Percentiles rank a stretch among this genome's conserved stretches.
phyloP scores from a whole-genome alignment of 2,329 filamentous ascomycete genomes.

The Cladosporium sp. region DNA sequence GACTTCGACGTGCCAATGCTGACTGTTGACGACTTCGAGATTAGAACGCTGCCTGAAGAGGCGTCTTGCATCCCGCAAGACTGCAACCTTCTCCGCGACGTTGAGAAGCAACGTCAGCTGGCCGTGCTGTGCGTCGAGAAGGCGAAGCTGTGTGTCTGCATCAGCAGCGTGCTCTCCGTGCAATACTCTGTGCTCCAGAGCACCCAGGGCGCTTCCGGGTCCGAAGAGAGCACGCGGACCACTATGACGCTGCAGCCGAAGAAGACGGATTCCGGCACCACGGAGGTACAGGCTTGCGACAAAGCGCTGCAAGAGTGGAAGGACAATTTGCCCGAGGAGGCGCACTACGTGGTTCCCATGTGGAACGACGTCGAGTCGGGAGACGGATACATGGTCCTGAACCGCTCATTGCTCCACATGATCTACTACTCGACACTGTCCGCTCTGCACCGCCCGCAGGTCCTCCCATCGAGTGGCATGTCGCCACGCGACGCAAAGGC shows the following conservation, averaged over 20 bases:
- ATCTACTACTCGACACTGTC: slow-evolving; percentile 88
- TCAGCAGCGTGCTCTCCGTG: slow-evolving; percentile 80
- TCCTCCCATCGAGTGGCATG: slow-evolving; percentile 62
- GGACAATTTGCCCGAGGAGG: slow-evolving; percentile 62
- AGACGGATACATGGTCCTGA: slow-evolving; percentile 57
- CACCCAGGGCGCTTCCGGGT: slow-evolving; percentile 64
- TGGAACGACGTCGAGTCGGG: slow-evolving; percentile 51
- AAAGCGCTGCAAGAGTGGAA: slow-evolving; percentile 73
- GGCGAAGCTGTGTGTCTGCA: slow-evolving; percentile 79
- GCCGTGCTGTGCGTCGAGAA: slow-evolving; percentile 89
- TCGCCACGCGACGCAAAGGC: slow-evolving; percentile 43
- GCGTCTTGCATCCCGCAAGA: slow-evolving; percentile 62
- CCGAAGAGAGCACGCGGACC: slow-evolving; percentile 61
- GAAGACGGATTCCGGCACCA: slow-evolving; percentile 74
- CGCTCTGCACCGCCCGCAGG: slow-evolving; percentile 84
- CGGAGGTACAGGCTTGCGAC: slow-evolving; percentile 73
- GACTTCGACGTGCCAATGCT: slow-evolving; percentile 94
- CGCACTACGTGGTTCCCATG: slow-evolving; percentile 57
- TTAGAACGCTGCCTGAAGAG: slow-evolving; percentile 54
- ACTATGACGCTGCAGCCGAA: slow-evolving; percentile 89
- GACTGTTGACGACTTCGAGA: slow-evolving; percentile 76
- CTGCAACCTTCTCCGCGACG: slow-evolving; percentile 65
- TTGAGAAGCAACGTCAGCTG: slow-evolving; percentile 67
- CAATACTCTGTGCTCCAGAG: slow-evolving; percentile 90
- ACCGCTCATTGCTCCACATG: slow-evolving; percentile 85